Evolutionary conservation across 2,329 filamentous ascomycete genomes (phyloP), one percentile per base, ranked within the genome.

Genomic region (Alternaria rosae): DNA sequence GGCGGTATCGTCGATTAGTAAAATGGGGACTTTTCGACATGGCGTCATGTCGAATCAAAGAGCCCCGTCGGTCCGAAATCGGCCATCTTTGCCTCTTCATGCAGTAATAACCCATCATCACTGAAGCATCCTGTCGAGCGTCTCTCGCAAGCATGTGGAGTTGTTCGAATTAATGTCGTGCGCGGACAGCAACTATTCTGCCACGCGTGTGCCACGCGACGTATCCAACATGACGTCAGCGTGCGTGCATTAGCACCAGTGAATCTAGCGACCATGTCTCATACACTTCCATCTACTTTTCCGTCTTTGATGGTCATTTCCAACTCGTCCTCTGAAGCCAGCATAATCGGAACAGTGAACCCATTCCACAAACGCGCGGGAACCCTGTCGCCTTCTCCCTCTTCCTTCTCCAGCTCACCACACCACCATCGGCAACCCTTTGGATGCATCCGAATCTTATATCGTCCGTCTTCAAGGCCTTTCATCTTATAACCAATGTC

Each of bases 21-120:
- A 44, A 52, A 55, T 12, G 57, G 30, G 17, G 41, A 17, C 42
- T 62, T 61, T 60, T 61, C 21, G 42, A 23, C 10, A 66, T 65
- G 61, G 64, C 61, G 61, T 62, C 61, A 66, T 62, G 30, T 54
- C 50, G 53, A 57, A 54, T 55, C 38, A 53, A 54, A 63, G 35
- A 15, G 45, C 15, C 15, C 43, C 38, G 20, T 44, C 61, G 57
- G 61, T 26, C 61, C 61, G 64, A 57, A 45, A 32, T 54, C 57
- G 61, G 50, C 59, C 60, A 5, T n/a, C 23, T 38, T 15, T 30
- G 13, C 20, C 25, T 48, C 42, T 41, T 20, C 21, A 23, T 43
- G 15, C 17, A 17, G 11, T 13, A n/a, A 23, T 15, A 32, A 15
- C 9, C 12, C 35, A 38, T 3, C 47, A 38, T 32, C 10, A 4